Evolutionary conservation across 345 rosid genomes (phyloP).

Genomic region (Cardamine chenopodiifolia): DNA sequence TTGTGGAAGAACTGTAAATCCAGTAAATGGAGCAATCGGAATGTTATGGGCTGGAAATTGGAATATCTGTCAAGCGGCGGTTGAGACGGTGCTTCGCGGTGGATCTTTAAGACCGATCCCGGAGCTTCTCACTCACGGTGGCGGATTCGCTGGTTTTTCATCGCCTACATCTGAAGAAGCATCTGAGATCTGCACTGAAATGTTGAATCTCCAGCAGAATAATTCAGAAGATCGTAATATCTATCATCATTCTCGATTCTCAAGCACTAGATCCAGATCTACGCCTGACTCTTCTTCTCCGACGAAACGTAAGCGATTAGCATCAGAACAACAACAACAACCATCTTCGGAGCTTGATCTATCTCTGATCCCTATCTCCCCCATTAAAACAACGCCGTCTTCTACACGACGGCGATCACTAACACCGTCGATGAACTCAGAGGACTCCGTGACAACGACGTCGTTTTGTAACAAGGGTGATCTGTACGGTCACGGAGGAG

Average conservation of each 20-base stretch:
- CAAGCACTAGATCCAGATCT: constrained; percentile 70
- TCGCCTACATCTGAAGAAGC: constrained; percentile 61
- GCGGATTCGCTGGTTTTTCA: constrained; percentile 46
- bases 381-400: constrained; percentile 5
- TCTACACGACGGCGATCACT: constrained; percentile 47
- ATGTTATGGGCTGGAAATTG: constrained; percentile 91
- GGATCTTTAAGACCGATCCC: constrained; percentile 69
- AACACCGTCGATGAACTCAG: constrained; percentile 87
- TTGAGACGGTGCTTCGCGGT: constrained; percentile 85
- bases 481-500: constrained; percentile 40
- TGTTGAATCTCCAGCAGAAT: constrained; percentile 47
- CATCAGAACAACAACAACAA: constrained; percentile 36
- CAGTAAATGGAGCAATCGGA: constrained; percentile 95
- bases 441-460: constrained; percentile 60
- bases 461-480: constrained; percentile 61
- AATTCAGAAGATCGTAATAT: constrained; percentile 34
- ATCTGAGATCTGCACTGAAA: constrained; percentile 67
- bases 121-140: constrained; percentile 49
- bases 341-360: constrained; percentile 71
- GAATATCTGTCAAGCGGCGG: constrained; percentile 87
- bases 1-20: constrained; percentile 94
- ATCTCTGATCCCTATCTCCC: constrained; percentile 51
- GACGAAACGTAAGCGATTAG: constrained; percentile 52
- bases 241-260: constrained; percentile 59
- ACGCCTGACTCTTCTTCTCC: constrained; percentile 46